phyloP scores from a whole-genome alignment of 495 filamentous ascomycete genomes.

The Cercophora scortea region DNA sequence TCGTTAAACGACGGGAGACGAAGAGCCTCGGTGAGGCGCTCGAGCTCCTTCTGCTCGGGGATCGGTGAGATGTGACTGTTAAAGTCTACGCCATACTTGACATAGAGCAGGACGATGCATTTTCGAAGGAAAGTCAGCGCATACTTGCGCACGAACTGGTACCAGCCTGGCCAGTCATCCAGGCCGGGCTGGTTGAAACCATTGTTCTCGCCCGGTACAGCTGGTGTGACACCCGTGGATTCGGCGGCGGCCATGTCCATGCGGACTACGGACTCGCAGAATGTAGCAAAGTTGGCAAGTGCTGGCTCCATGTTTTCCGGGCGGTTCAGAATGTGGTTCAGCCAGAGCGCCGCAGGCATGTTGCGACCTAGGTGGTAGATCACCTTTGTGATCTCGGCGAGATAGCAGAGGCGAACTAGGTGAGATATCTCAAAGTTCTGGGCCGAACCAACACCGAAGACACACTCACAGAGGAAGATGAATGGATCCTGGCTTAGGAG shows the following conservation, averaged over 20 bases:
- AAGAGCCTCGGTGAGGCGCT: conserved; percentile 66
- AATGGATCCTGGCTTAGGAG: conserved; percentile 74
- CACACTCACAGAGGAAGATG: conserved; percentile 74
- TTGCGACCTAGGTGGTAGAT: conserved; percentile 43
- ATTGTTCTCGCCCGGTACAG: conserved; percentile 18
- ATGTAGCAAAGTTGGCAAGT: conserved; percentile 36
- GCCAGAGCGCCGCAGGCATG: conserved; percentile 27
- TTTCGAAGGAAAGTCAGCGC: conserved; percentile 88
- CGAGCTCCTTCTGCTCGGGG: conserved; percentile 66
- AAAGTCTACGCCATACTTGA: conserved; percentile 83
- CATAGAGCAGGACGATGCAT: conserved; percentile 70
- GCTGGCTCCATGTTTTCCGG: conserved; percentile 23
- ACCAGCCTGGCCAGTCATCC: conserved; percentile 32
- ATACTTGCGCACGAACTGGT: conserved; percentile 60
- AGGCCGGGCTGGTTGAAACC: conserved; percentile 37
- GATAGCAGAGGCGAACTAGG: conserved; percentile 80
- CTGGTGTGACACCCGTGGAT: neutral
- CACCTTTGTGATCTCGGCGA: conserved; percentile 84
- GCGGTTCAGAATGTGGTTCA: conserved; percentile 26
- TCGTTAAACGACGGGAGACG: conserved; percentile 73
- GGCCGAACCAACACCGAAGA: conserved; percentile 45
- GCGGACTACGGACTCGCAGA: conserved; percentile 28
- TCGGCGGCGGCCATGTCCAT: conserved; percentile 18
- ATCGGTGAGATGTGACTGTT: conserved; percentile 60
- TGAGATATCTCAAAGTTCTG: conserved; percentile 67